Evolutionary conservation across 2,329 filamentous ascomycete species (phyloP).

Genomic region (Penicillium fuscoglaucum): DNA sequence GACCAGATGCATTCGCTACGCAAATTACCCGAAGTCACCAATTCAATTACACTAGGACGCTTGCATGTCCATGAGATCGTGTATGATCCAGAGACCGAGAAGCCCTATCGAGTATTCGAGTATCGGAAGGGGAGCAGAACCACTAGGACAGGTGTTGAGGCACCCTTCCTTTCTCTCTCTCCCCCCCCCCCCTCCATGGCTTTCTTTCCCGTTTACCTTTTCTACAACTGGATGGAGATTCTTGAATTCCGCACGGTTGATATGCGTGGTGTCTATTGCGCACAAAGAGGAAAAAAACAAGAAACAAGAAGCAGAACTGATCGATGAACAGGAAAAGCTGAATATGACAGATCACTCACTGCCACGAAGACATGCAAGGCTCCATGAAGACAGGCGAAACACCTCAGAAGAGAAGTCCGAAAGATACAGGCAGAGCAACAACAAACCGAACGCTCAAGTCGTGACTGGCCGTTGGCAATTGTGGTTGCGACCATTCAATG

Average conservation of each 20-base stretch:
- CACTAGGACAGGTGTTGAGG: too few relatives aligned
- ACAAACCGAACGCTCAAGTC: background rate
- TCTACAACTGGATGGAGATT: background rate
- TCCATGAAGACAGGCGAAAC: background rate
- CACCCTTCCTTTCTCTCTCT: background rate
- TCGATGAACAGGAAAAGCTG: background rate
- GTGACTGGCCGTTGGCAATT: background rate
- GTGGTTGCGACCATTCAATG: background rate
- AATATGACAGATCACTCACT: background rate
- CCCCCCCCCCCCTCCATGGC: too few relatives aligned
- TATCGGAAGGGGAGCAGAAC: slow-evolving; percentile 1
- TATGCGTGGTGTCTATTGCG: background rate
- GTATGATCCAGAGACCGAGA: slow-evolving; percentile 15
- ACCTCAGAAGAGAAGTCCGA: background rate
- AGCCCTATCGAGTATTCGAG: slow-evolving; percentile 6
- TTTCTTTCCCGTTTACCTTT: background rate
- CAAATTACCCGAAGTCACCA: slow-evolving; percentile 14
- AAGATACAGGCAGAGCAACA: background rate
- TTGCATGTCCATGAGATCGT: slow-evolving; percentile 21
- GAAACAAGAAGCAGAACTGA: background rate
- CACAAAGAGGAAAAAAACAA: background rate
- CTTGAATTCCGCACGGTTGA: background rate
- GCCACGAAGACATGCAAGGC: background rate
- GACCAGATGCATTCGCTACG: background rate
- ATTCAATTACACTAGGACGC: slow-evolving; percentile 9